Conservation (phyloP, 257 asterid genomes). For the Solanum microdontum region DNA sequence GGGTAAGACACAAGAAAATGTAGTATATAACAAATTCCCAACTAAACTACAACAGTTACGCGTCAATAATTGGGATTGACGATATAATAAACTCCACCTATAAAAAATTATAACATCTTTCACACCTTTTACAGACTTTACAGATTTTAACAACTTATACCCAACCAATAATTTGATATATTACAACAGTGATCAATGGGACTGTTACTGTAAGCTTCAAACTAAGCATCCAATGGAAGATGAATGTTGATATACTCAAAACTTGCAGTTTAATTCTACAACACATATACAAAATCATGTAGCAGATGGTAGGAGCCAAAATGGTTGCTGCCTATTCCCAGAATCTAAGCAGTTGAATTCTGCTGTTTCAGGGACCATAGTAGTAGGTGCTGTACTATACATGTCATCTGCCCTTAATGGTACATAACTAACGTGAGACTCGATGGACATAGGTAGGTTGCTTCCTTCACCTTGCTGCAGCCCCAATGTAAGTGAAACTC, state of each 20-base stretch:
- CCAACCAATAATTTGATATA: constrained; percentile 22
- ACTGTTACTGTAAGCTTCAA: neutral
- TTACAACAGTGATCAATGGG: constrained; percentile 3
- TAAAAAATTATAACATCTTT: neutral
- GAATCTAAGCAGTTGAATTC: constrained; percentile 52
- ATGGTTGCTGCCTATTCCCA: constrained; percentile 30
- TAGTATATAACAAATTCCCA: neutral
- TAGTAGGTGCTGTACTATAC: constrained; percentile 23
- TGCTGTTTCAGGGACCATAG: constrained; percentile 28
- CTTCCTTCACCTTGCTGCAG: constrained; percentile 65
- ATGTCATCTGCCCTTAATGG: constrained; percentile 36
- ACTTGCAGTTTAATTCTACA: neutral
- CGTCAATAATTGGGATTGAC: neutral
- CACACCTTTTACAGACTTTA: neutral
- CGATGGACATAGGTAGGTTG: constrained; percentile 24
- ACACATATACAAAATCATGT: constrained; percentile 27
- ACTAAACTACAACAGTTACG: neutral
- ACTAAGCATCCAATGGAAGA: neutral
- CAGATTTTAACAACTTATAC: neutral
- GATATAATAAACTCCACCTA: neutral
- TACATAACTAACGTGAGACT: constrained; percentile 23
- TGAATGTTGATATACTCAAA: neutral
- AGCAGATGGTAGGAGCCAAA: constrained; percentile 33
- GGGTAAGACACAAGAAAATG: neutral
- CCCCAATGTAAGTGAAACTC: constrained; percentile 67